Evolutionary conservation across 1,284 basidiomycete genomes (phyloP).

Genomic region (Porogramme epimiltina): DNA sequence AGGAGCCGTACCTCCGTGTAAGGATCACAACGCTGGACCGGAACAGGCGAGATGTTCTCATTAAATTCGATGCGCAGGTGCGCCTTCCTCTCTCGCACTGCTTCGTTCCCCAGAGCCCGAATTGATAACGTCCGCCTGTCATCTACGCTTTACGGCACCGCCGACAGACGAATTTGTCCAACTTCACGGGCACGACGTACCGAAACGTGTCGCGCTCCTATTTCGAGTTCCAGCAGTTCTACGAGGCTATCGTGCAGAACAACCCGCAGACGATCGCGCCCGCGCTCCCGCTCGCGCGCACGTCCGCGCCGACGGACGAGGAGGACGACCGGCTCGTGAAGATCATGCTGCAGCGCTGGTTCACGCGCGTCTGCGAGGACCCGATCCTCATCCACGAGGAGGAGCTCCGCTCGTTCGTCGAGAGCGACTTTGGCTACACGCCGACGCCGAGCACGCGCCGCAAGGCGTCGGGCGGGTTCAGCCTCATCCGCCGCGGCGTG

Average conservation of each 20-base stretch:
- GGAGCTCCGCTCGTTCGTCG: slow-evolving; percentile 89
- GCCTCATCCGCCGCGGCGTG: slow-evolving; percentile 68
- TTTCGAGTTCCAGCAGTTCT: slow-evolving; percentile 89
- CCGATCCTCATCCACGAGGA: slow-evolving; percentile 85
- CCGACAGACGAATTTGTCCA: slow-evolving; percentile 87
- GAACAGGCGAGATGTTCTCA: slow-evolving; percentile 88
- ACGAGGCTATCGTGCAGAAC: slow-evolving; percentile 80
- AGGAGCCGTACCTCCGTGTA: slow-evolving; percentile 82
- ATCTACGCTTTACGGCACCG: background rate
- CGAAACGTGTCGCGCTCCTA: slow-evolving; percentile 92
- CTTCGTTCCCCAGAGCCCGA: background rate
- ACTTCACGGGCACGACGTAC: slow-evolving; percentile 87
- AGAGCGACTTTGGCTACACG: slow-evolving; percentile 94
- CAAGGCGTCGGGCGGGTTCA: slow-evolving; percentile 69
- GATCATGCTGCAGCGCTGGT: slow-evolving; percentile 92
- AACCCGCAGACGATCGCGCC: slow-evolving; percentile 92
- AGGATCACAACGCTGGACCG: slow-evolving; percentile 88
- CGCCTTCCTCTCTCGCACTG: slow-evolving; percentile 11
- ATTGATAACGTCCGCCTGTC: background rate
- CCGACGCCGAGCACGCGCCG: slow-evolving; percentile 75
- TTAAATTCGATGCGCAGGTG: slow-evolving; percentile 93
- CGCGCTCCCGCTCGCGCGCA: slow-evolving; percentile 88
- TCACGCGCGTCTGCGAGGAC: slow-evolving; percentile 88
- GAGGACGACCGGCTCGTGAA: slow-evolving; percentile 94
- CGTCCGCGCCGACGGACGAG: slow-evolving; percentile 92